phyloP scores from a whole-genome alignment of 208 protist species.

The Tritrichomonas foetus region DNA sequence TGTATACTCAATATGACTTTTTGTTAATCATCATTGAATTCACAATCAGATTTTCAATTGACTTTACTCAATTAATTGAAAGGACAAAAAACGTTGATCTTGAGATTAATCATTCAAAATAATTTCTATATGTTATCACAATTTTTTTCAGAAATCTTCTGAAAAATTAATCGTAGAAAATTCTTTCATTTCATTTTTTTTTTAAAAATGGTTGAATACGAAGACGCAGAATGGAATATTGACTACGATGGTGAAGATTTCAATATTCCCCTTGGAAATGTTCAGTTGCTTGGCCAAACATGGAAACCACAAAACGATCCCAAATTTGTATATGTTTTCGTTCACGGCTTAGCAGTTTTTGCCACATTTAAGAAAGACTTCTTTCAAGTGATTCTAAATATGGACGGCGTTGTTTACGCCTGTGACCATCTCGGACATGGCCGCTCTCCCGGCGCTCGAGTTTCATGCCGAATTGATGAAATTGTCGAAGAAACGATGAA shows the following conservation, averaged over 20 bases:
- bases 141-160: too few species aligned
- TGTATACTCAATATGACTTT: too few species aligned
- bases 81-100: too few species aligned
- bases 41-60: too few species aligned
- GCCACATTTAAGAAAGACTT: conserved; percentile 9
- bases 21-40: too few species aligned
- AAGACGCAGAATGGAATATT: not conserved
- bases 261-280: not conserved
- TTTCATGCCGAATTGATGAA: not conserved
- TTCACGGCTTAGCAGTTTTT: conserved; percentile 9
- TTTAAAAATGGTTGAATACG: not conserved
- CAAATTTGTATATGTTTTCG: not conserved
- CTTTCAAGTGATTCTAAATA: not conserved
- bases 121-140: too few species aligned
- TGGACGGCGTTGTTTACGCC: not conserved
- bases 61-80: too few species aligned
- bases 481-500: not conserved
- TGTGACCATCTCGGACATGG: conserved; percentile 32
- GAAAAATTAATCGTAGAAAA: too few species aligned
- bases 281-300: not conserved
- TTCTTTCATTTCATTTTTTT: too few species aligned
- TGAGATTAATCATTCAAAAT: too few species aligned
- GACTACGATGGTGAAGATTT: conserved; percentile 11
- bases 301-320: not conserved
- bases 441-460: not conserved